phyloP scores from a whole-genome alignment of 345 rosid genomes.

The Arabidopsis suecica region DNA sequence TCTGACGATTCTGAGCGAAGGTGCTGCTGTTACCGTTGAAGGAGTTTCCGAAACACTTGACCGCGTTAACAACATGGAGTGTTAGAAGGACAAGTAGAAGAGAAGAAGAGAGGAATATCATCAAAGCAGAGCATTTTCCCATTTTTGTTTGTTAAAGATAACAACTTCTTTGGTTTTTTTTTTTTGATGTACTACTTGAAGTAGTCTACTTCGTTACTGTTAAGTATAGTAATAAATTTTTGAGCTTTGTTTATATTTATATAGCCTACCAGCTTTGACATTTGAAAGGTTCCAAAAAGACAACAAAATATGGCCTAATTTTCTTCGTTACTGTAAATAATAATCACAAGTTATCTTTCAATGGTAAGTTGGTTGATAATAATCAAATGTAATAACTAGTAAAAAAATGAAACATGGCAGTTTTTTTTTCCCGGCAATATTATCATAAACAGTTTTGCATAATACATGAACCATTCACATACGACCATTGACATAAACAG shows the following conservation, averaged over 20 bases:
- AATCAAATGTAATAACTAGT: no score
- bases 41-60: constrained; percentile 11
- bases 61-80: background rate
- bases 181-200: background rate
- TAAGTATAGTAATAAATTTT: background rate
- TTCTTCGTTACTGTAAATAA: no score
- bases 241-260: background rate
- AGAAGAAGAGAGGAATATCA: background rate
- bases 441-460: no score
- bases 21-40: background rate
- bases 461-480: no score
- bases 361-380: no score
- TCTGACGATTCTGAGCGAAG: constrained; percentile 25
- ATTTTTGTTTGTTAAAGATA: background rate
- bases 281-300: no score
- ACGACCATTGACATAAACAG: no score
- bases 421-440: no score
- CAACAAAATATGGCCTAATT: no score
- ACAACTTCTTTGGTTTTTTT: background rate
- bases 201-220: background rate
- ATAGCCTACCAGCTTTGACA: no score
- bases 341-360: no score
- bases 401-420: no score
- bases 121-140: background rate
- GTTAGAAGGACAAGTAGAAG: constrained; percentile 11